Evolutionary conservation across 78 protist species (phyloP).

Genomic region (Ministeria vibrans): DNA sequence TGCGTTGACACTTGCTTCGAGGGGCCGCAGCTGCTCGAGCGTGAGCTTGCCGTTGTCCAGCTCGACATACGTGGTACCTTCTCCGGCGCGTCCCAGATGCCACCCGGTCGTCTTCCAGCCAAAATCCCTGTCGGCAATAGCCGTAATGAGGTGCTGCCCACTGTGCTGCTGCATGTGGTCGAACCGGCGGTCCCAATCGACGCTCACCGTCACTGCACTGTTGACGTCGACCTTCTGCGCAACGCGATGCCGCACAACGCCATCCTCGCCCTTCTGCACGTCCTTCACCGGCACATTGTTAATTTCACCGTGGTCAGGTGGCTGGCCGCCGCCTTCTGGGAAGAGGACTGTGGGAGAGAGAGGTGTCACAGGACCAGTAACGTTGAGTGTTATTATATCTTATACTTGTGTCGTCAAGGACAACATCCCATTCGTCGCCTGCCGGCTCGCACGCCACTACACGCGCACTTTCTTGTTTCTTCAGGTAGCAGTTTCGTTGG

Average conservation of each 20-base stretch:
- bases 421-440: too few relatives aligned
- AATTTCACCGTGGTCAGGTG: not conserved
- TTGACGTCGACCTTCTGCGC: too few relatives aligned
- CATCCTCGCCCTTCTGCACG: not conserved
- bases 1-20: not conserved
- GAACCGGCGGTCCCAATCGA: constrained; percentile 25
- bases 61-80: not conserved
- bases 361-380: too few relatives aligned
- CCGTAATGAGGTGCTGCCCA: constrained; percentile 18
- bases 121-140: not conserved
- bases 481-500: too few relatives aligned
- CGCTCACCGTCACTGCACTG: not conserved
- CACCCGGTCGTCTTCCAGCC: constrained; percentile 7
- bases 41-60: not conserved
- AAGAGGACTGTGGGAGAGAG: constrained; percentile 18
- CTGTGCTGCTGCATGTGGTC: constrained; percentile 31
- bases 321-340: constrained; percentile 33
- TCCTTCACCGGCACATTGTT: not conserved
- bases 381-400: too few relatives aligned
- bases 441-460: too few relatives aligned
- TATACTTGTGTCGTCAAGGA: too few relatives aligned
- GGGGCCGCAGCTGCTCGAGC: not conserved
- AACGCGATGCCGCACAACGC: not conserved
- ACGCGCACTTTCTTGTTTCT: too few relatives aligned
- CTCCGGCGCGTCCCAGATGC: not conserved